A percentile compares a stretch with the other conserved stretches of the same genome.
Evolutionary conservation across 2,329 filamentous ascomycete species (phyloP).

Genomic region (Colletotrichum echinochloae): DNA sequence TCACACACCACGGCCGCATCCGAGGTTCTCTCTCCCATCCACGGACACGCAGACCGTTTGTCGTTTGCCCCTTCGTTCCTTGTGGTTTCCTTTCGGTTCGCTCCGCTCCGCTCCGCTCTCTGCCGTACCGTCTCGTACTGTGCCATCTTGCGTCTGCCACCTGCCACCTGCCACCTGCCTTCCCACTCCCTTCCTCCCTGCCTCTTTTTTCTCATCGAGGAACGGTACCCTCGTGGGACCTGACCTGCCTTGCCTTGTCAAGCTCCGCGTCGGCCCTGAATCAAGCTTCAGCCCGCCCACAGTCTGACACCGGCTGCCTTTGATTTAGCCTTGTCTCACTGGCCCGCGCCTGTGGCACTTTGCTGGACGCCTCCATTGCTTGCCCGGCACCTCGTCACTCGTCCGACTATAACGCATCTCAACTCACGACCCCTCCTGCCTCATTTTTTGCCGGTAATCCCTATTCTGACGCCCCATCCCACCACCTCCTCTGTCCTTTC

Average conservation of each 20-base stretch:
- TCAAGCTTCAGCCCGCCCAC: slow-evolving; percentile 23
- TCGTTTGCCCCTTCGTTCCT: slow-evolving; percentile 1
- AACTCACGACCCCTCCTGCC: slow-evolving; percentile 7
- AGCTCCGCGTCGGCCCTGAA: slow-evolving; percentile 27
- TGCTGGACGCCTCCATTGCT: slow-evolving; percentile 8
- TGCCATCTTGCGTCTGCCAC: slow-evolving; percentile 12
- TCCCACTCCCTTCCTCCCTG: neutral
- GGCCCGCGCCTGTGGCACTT: slow-evolving; percentile 25
- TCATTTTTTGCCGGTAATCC: slow-evolving; percentile 21
- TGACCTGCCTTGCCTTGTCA: slow-evolving; percentile 5
- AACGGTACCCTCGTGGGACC: slow-evolving; percentile 28
- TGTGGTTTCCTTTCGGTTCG: slow-evolving; percentile 16
- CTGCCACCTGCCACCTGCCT: slow-evolving; percentile 12
- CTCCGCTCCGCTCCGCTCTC: slow-evolving; percentile 11
- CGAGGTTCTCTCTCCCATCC: slow-evolving; percentile 17
- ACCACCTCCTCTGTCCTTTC: slow-evolving; percentile 16
- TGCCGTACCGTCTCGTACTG: slow-evolving; percentile 4
- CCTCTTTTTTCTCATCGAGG: neutral
- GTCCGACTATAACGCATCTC: neutral
- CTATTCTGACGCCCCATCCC: slow-evolving; percentile 22
- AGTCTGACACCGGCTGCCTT: slow-evolving; percentile 19
- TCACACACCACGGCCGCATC: slow-evolving; percentile 19
- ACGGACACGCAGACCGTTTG: slow-evolving; percentile 2
- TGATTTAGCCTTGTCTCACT: slow-evolving; percentile 35
- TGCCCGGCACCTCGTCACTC: neutral